A percentile compares a stretch with the other conserved stretches of the same genome.
phyloP scores from a whole-genome alignment of 2,329 filamentous ascomycete genomes.

The Coniella vitis region DNA sequence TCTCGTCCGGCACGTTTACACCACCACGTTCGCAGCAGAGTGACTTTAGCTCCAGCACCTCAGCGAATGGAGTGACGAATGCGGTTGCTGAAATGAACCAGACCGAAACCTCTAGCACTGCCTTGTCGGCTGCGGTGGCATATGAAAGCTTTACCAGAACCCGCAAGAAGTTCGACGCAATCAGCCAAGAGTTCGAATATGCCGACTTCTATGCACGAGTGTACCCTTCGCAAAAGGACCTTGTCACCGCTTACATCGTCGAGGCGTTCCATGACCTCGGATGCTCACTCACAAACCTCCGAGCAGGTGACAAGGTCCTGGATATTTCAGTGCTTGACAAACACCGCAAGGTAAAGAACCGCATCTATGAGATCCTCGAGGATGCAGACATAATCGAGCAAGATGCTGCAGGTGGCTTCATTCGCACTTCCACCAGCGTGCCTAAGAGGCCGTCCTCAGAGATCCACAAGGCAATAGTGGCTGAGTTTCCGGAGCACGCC shows the following conservation, averaged over 20 bases:
- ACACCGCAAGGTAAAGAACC: slow-evolving; percentile 23
- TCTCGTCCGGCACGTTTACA: background rate
- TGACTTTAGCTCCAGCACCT: background rate
- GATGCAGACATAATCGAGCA: slow-evolving; percentile 19
- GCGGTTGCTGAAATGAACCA: background rate
- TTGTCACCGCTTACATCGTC: slow-evolving; percentile 27
- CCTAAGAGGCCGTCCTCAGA: slow-evolving; percentile 5
- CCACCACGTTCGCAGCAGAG: background rate
- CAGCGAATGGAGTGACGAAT: too few species aligned
- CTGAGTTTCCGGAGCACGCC: slow-evolving; percentile 26
- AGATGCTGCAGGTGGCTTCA: background rate
- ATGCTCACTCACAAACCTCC: slow-evolving; percentile 19
- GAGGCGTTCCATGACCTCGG: slow-evolving; percentile 26
- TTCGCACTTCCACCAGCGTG: slow-evolving; percentile 12
- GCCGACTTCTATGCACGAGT: slow-evolving; percentile 22
- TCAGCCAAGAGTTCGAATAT: background rate
- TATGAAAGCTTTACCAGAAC: slow-evolving; percentile 17
- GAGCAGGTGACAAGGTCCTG: slow-evolving; percentile 19
- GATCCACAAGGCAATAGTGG: slow-evolving; percentile 23
- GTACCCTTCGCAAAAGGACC: slow-evolving; percentile 23
- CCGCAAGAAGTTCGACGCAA: slow-evolving; percentile 14
- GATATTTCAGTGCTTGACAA: slow-evolving; percentile 18
- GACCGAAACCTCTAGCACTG: background rate
- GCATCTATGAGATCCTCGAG: slow-evolving; percentile 23
- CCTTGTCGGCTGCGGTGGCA: background rate